phyloP scores from a whole-genome alignment of 345 rosid species.

The Bretschneidera sinensis region DNA sequence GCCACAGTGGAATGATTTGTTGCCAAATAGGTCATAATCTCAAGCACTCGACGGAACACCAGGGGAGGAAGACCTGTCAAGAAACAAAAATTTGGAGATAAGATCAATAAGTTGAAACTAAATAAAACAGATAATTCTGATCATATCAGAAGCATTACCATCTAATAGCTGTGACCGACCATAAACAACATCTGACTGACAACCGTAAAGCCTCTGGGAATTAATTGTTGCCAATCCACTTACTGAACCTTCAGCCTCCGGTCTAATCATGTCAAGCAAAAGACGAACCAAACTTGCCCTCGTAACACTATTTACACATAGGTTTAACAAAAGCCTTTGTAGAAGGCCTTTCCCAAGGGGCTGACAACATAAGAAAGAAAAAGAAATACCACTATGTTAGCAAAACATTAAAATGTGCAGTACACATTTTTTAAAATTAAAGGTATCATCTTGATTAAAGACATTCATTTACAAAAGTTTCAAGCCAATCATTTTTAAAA shows the following conservation, averaged over 20 bases:
- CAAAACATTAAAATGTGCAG: background rate
- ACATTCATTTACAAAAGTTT: no score
- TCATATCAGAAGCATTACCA: slow-evolving; percentile 42
- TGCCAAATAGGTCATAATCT: slow-evolving; percentile 78
- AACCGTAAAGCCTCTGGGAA: slow-evolving; percentile 90
- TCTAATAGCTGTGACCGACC: slow-evolving; percentile 84
- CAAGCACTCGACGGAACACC: slow-evolving; percentile 81
- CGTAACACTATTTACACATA: slow-evolving; percentile 75
- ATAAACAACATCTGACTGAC: slow-evolving; percentile 84
- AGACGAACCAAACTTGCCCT: slow-evolving; percentile 71
- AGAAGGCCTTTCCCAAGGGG: slow-evolving; percentile 96
- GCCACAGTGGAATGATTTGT: slow-evolving; percentile 80
- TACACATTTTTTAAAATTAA: no score
- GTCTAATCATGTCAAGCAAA: slow-evolving; percentile 74
- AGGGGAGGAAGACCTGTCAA: slow-evolving; percentile 83
- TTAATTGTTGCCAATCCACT: slow-evolving; percentile 59
- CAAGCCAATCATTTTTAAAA: no score
- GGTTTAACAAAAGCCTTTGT: slow-evolving; percentile 80
- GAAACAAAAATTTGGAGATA: slow-evolving; percentile 7
- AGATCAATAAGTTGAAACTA: slow-evolving; percentile 11
- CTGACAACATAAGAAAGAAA: slow-evolving; percentile 34
- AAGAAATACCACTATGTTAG: slow-evolving; percentile 21
- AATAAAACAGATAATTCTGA: slow-evolving; percentile 5
- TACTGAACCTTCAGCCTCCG: slow-evolving; percentile 71
- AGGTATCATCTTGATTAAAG: no score